Base-by-base conservation (phyloP, 176 grass and related monocot species). In the Aegilops umbellulata region DNA sequence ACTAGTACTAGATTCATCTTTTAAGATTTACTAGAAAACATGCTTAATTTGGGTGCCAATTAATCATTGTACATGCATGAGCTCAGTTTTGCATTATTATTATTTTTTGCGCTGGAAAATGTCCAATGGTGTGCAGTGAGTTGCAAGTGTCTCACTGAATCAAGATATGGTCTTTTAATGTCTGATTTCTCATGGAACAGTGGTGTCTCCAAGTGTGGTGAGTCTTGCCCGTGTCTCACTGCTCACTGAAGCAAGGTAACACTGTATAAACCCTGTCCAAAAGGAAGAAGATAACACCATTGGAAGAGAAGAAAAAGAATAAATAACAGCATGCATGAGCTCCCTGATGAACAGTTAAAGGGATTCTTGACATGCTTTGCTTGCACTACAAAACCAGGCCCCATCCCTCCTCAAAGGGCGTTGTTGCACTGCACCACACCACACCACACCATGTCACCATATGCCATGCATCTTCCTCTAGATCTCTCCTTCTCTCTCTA, bases 361-460 rank as follows among this genome's bases (percentile, higher is more conserved):
- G 73, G 80, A 31, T 73, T 42, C 80, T 91, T 91, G 89, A 87
- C 89, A 91, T 87, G 85, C 89, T 91, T 91, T 75, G 85, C 81
- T 87, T 91, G 89, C 89, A 91, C 89, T 87, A 70, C 89, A 87
- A 80, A 90, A 62, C 60, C 60, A 80, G 81, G 75, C 58, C 80
- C 85, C 85, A 84, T 84, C 46, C 74, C 47, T 77, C 85, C 80
- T 49, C 79, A 65, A 79, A 79, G 65, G 32, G 27, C 51, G 71
- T 35, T 76, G 71, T 35, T 76, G 58, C 63, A 25, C 63, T 20
- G 25, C 53, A 57, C 53, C 8, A 20, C 55, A 22, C 55, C 53
- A 57, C 19, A 22, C 53, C 53, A 57, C 46, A 73, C 71, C 39
- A 47, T 53, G 49, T 20, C 69, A 72, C 44, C 11, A 47, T 38